phyloP scores from a whole-genome alignment of 495 filamentous ascomycete genomes.

The Xylona heveae region DNA sequence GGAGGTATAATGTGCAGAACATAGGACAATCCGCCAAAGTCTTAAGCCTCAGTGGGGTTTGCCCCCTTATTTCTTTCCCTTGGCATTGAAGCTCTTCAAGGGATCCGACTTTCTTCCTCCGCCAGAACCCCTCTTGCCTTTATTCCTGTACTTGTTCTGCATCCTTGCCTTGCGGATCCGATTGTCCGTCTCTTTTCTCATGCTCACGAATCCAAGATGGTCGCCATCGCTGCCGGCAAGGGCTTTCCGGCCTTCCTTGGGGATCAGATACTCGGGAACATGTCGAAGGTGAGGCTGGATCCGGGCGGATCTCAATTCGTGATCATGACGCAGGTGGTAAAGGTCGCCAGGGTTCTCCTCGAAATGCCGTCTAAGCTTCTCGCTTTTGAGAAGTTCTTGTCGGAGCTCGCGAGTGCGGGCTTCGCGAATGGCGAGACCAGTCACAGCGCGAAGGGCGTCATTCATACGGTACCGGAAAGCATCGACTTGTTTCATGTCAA shows the following conservation, averaged over 20 bases:
- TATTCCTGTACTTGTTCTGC: slow-evolving; percentile 27
- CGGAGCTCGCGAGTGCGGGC: slow-evolving; percentile 71
- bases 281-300: slow-evolving; percentile 83
- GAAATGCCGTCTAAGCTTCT: slow-evolving; percentile 86
- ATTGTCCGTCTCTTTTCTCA: slow-evolving; percentile 52
- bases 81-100: slow-evolving; percentile 68
- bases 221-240: slow-evolving; percentile 25
- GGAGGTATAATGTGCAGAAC: too few species aligned
- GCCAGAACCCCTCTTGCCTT: slow-evolving; percentile 22
- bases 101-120: slow-evolving; percentile 47
- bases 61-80: slow-evolving; percentile 9
- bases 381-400: slow-evolving; percentile 74
- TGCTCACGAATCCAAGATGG: slow-evolving; percentile 49
- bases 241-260: slow-evolving; percentile 49
- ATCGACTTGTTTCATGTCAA: slow-evolving; percentile 85
- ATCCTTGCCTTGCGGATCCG: slow-evolving; percentile 51
- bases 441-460: slow-evolving; percentile 68
- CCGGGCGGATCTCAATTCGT: slow-evolving; percentile 55
- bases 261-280: slow-evolving; percentile 86
- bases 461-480: slow-evolving; percentile 88
- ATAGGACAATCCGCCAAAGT: too few species aligned
- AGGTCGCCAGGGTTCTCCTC: slow-evolving; percentile 90
- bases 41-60: too few species aligned
- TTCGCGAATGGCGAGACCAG: slow-evolving; percentile 66
- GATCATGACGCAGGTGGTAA: slow-evolving; percentile 73